phyloP scores from a whole-genome alignment of 2,329 filamentous ascomycete species.

The Amesomyces nigricolor region DNA sequence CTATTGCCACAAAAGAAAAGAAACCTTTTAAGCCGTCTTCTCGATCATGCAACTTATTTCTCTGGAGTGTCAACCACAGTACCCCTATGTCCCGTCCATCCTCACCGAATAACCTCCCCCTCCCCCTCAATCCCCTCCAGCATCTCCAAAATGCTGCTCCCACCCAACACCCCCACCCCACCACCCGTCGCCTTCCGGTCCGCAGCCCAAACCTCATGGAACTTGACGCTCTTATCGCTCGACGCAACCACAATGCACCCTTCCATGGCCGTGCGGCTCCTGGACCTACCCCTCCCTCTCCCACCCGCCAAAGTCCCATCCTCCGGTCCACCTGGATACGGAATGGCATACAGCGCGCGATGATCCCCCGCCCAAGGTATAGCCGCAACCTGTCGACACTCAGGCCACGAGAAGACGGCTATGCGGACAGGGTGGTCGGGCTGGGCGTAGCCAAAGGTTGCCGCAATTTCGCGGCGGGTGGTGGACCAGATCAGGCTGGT shows the following conservation, averaged over 20 bases:
- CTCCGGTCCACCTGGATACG: slow-evolving; percentile 58
- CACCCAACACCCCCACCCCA: slow-evolving; percentile 61
- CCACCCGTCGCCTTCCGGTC: slow-evolving; percentile 48
- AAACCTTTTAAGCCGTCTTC: background rate
- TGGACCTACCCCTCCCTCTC: slow-evolving; percentile 31
- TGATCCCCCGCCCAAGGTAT: slow-evolving; percentile 79
- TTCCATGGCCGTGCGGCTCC: slow-evolving; percentile 55
- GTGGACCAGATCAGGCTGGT: slow-evolving; percentile 88
- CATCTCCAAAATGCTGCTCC: slow-evolving; percentile 79
- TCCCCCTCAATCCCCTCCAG: slow-evolving; percentile 75
- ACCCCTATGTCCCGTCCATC: background rate
- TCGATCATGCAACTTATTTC: background rate
- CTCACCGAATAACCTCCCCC: slow-evolving; percentile 64
- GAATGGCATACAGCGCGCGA: slow-evolving; percentile 79
- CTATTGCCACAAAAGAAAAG: background rate
- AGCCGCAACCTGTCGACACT: slow-evolving; percentile 76
- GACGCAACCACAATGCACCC: slow-evolving; percentile 87
- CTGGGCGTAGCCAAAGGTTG: slow-evolving; percentile 89
- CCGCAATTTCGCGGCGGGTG: slow-evolving; percentile 78
- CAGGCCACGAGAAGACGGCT: slow-evolving; percentile 91
- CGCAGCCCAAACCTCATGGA: slow-evolving; percentile 88
- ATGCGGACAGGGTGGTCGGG: slow-evolving; percentile 86
- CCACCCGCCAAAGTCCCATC: slow-evolving; percentile 25
- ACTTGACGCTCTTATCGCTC: slow-evolving; percentile 88
- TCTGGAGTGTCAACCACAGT: too few species aligned